Percentiles rank a stretch among this genome's conserved stretches.
Evolutionary conservation across 257 asterid genomes (phyloP).

Genomic region (Buddleja alternifolia): DNA sequence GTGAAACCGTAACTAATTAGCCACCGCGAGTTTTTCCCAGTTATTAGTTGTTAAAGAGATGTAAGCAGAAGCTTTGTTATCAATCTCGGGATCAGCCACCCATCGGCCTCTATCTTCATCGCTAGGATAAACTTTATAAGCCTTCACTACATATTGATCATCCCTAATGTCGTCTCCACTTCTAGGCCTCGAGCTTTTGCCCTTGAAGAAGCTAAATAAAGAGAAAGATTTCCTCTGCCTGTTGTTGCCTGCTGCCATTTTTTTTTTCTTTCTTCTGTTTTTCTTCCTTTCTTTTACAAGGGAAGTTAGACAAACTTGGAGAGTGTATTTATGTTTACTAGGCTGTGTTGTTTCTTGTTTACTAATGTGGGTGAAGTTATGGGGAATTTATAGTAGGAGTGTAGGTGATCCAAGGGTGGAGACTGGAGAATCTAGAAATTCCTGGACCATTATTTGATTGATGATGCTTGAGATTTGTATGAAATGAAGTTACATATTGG

Average conservation of each 20-base stretch:
- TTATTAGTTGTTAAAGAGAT: slow-evolving; percentile 50
- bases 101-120: slow-evolving; percentile 80
- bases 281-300: background rate
- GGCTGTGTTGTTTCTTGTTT: slow-evolving; percentile 25
- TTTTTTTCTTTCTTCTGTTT: background rate
- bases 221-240: slow-evolving; percentile 53
- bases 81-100: slow-evolving; percentile 87
- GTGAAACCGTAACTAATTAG: slow-evolving; percentile 26
- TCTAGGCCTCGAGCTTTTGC: slow-evolving; percentile 33
- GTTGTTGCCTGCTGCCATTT: slow-evolving; percentile 59
- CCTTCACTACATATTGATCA: slow-evolving; percentile 55
- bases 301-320: too few relatives aligned
- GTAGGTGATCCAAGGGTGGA: slow-evolving; percentile 44
- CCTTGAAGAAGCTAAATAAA: slow-evolving; percentile 52
- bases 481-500: slow-evolving; percentile 33
- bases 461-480: too few relatives aligned
- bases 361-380: slow-evolving; percentile 20
- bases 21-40: slow-evolving; percentile 50
- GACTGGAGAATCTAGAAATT: slow-evolving; percentile 27
- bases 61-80: slow-evolving; percentile 62
- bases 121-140: slow-evolving; percentile 77
- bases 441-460: slow-evolving; percentile 39
- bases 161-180: slow-evolving; percentile 34
- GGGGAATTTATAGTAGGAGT: slow-evolving; percentile 45
- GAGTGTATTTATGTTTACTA: too few relatives aligned